Conservation (phyloP, 805 yeast species). For the Candida coquimbonensis region DNA sequence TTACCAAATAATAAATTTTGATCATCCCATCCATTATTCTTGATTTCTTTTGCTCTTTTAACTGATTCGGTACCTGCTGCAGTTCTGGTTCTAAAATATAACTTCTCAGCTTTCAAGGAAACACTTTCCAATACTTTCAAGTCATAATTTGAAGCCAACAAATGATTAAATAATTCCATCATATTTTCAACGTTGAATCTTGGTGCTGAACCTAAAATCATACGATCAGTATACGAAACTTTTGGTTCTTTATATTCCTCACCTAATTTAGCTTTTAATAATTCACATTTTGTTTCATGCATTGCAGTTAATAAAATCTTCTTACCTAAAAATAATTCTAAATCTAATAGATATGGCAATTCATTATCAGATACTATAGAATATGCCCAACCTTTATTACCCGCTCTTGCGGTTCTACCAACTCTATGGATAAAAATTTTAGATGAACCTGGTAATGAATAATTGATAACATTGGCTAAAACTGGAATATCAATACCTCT, state of each 20-base stretch:
- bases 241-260: slow-evolving; percentile 45
- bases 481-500: slow-evolving; percentile 98
- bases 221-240: slow-evolving; percentile 62
- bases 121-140: slow-evolving; percentile 58
- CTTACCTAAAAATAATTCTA: slow-evolving; percentile 84
- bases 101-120: slow-evolving; percentile 79
- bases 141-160: slow-evolving; percentile 62
- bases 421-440: slow-evolving; percentile 95
- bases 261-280: slow-evolving; percentile 41
- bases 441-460: slow-evolving; percentile 83
- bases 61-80: slow-evolving; percentile 85
- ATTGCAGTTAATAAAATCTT: slow-evolving; percentile 65
- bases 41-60: slow-evolving; percentile 74
- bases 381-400: slow-evolving; percentile 96
- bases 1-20: slow-evolving; percentile 76
- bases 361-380: slow-evolving; percentile 81
- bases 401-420: slow-evolving; percentile 99
- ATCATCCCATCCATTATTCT: slow-evolving; percentile 79
- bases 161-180: slow-evolving; percentile 62
- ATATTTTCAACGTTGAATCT: slow-evolving; percentile 60
- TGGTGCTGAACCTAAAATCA: slow-evolving; percentile 82
- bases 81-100: slow-evolving; percentile 77
- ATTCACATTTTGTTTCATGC: slow-evolving; percentile 54
- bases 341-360: slow-evolving; percentile 81
- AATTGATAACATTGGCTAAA: slow-evolving; percentile 90